Conservation (phyloP, 352 stramenopile genomes). For the Globisporangium heterothallicum region DNA sequence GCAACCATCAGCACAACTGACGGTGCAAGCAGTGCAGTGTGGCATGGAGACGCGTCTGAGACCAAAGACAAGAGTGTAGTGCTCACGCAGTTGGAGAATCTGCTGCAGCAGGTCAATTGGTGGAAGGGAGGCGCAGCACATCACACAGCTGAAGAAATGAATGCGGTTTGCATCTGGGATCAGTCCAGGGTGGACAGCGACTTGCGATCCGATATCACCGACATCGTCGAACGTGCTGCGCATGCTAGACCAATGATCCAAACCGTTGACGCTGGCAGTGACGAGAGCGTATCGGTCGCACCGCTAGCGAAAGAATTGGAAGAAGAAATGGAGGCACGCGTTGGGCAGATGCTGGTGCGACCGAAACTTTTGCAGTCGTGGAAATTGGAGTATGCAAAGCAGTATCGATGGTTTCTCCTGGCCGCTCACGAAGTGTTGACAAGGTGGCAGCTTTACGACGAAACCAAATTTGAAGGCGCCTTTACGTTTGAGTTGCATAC, state of each 20-base stretch:
- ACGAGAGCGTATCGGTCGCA: too few species aligned
- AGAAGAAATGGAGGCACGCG: background rate
- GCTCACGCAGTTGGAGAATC: background rate
- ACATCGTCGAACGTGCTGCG: background rate
- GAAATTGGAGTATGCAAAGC: background rate
- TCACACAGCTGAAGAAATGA: background rate
- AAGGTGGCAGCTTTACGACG: constrained; percentile 2
- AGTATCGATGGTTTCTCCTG: background rate
- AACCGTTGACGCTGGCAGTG: background rate
- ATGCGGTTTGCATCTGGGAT: background rate
- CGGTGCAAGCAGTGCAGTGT: background rate
- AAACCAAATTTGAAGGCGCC: constrained; percentile 5
- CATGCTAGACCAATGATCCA: background rate
- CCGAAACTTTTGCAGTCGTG: background rate
- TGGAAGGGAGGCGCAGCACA: background rate
- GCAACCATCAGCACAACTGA: background rate
- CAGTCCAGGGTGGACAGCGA: background rate
- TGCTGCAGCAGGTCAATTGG: background rate
- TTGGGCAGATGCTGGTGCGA: background rate
- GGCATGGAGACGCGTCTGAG: too few species aligned
- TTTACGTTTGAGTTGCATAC: constrained; percentile 4
- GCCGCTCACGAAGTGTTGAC: background rate
- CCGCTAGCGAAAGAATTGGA: background rate
- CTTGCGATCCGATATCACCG: background rate
- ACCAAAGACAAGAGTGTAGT: too few species aligned